Percentiles rank a stretch among this genome's conserved stretches.
These are phyloP conservation scores for Gloeophyllum trabeum DNA, from an alignment of 768 basidiomycete species.

Conservation along the genomic window DNA sequence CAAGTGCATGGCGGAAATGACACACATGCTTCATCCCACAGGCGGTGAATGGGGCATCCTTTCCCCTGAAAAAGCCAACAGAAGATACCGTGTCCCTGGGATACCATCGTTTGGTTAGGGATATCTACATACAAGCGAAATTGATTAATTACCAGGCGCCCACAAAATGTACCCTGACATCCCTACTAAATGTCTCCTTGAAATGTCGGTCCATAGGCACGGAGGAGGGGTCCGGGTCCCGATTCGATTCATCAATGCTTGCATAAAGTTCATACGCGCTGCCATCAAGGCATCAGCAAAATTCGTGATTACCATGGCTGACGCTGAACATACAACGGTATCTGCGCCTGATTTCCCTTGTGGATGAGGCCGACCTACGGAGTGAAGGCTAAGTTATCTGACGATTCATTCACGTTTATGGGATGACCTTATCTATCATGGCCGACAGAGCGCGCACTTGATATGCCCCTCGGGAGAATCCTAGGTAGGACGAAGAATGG, in stretches of 20 bases:
- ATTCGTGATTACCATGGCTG: constrained; percentile 1
- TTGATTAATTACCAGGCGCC: constrained; percentile 29
- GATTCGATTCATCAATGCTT: constrained; percentile 9
- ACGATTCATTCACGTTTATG: background rate
- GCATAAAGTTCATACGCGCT: constrained; percentile 30
- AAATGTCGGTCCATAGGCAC: constrained; percentile 14
- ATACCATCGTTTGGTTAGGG: too few species aligned
- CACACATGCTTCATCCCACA: constrained; percentile 22
- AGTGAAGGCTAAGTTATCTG: background rate
- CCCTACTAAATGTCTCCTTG: constrained; percentile 22
- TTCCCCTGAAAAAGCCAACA: constrained; percentile 22
- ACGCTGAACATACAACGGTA: constrained; percentile 21
- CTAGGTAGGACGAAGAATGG: constrained; percentile 10
- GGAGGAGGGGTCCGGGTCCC: background rate
- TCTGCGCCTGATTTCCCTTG: constrained; percentile 28
- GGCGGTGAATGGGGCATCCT: constrained; percentile 20
- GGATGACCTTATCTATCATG: constrained; percentile 29
- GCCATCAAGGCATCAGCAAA: background rate
- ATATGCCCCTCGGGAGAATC: constrained; percentile 38
- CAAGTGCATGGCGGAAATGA: constrained; percentile 34
- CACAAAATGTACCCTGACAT: constrained; percentile 30
- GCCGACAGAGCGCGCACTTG: constrained; percentile 30
- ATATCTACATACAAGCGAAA: background rate
- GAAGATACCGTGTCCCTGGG: constrained; percentile 38
- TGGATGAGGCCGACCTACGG: constrained; percentile 28